A percentile compares a stretch with the other conserved stretches of the same genome.
Conservation (phyloP, 345 rosid genomes). For the Citrus mangshanensis region DNA sequence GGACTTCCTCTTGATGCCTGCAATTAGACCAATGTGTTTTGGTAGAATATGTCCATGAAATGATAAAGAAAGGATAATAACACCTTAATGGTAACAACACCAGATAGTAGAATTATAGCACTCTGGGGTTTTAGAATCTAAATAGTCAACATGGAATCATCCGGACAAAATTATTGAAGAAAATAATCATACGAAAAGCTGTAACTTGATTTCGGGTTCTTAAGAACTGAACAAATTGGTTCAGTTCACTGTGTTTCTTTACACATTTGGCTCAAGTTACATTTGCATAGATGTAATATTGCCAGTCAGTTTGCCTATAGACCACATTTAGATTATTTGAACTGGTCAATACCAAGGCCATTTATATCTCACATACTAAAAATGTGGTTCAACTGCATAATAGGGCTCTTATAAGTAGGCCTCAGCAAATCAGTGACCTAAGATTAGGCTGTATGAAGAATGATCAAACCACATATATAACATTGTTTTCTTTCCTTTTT, state of each 20-base stretch:
- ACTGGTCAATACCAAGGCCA: background rate
- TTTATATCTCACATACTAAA: too few species aligned
- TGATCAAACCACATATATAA: background rate
- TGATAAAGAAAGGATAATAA: background rate
- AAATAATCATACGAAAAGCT: background rate
- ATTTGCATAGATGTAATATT: background rate
- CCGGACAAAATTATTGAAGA: background rate
- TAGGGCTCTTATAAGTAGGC: background rate
- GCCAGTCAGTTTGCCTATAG: background rate
- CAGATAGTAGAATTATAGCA: background rate
- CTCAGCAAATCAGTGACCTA: background rate
- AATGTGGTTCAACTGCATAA: background rate
- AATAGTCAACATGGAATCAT: background rate
- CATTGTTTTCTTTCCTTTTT: background rate
- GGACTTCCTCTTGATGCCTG: constrained; percentile 28
- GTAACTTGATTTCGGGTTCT: background rate
- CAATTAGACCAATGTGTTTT: background rate
- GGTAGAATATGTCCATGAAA: background rate
- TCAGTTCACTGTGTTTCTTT: background rate
- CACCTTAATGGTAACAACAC: background rate
- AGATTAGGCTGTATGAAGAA: background rate
- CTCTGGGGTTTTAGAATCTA: background rate
- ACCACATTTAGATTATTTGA: background rate
- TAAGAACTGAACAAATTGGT: background rate
- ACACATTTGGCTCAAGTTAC: background rate